phyloP scores from a whole-genome alignment of 208 protist species.

The Trypanosoma platydactyli region DNA sequence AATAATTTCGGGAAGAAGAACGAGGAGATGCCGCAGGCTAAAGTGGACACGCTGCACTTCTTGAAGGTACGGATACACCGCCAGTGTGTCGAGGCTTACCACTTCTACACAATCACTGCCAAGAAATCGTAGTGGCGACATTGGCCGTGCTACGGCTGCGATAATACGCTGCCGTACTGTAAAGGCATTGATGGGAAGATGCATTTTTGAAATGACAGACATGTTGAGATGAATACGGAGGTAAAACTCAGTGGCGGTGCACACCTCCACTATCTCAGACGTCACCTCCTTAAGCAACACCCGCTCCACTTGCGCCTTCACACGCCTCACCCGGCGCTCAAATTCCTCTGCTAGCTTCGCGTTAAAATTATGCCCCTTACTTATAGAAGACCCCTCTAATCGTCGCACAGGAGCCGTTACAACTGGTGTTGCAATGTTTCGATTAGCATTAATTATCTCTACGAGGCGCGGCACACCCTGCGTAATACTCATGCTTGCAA shows the following conservation, averaged over 20 bases:
- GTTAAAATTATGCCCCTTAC: background rate
- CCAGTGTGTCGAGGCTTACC: slow-evolving; percentile 56
- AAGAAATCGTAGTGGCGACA: slow-evolving; percentile 88
- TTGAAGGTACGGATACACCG: slow-evolving; percentile 68
- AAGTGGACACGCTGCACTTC: slow-evolving; percentile 63
- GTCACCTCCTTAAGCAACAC: slow-evolving; percentile 92
- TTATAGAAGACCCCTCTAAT: background rate
- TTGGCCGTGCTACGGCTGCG: slow-evolving; percentile 52
- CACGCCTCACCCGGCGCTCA: slow-evolving; percentile 49
- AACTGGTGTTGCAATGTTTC: slow-evolving; percentile 98
- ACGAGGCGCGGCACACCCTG: slow-evolving; percentile 97
- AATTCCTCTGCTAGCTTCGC: slow-evolving; percentile 22
- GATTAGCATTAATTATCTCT: slow-evolving; percentile 99
- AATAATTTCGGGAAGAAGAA: slow-evolving; percentile 84
- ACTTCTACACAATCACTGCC: slow-evolving; percentile 81
- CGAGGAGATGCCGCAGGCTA: slow-evolving; percentile 86
- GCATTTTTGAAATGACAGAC: slow-evolving; percentile 83
- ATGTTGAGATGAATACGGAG: slow-evolving; percentile 95
- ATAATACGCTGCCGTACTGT: slow-evolving; percentile 84
- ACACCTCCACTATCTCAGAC: slow-evolving; percentile 86
- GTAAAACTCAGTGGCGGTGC: slow-evolving; percentile 78
- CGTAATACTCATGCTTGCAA: slow-evolving; percentile 99
- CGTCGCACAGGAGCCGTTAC: slow-evolving; percentile 87
- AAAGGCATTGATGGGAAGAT: slow-evolving; percentile 91
- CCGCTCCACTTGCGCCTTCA: slow-evolving; percentile 92